Evolutionary conservation across 2,329 filamentous ascomycete genomes (phyloP).

Genomic region (Colletotrichum incanum): DNA sequence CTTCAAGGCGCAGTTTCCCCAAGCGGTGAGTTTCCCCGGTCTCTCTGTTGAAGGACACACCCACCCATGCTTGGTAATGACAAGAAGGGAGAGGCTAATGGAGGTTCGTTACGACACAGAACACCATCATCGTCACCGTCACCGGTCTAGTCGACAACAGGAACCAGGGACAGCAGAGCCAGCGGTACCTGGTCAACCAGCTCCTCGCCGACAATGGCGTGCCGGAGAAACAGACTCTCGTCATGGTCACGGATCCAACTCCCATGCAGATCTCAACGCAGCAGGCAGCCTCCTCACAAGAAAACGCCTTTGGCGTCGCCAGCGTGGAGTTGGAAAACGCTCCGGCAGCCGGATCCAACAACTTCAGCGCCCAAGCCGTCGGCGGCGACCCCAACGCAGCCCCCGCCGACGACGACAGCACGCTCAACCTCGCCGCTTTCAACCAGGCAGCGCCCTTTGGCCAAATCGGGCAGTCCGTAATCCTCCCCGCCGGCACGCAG

Average conservation of each 20-base stretch:
- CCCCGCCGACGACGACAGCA: slow-evolving; percentile 21
- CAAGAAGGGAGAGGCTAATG: neutral
- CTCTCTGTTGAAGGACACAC: neutral
- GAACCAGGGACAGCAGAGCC: slow-evolving; percentile 49
- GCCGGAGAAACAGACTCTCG: slow-evolving; percentile 52
- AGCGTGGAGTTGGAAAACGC: slow-evolving; percentile 19
- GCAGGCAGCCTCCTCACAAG: slow-evolving; percentile 46
- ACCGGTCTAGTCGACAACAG: slow-evolving; percentile 56
- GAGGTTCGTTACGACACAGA: slow-evolving; percentile 45
- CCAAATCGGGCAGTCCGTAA: slow-evolving; percentile 52
- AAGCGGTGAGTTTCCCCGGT: slow-evolving; percentile 51
- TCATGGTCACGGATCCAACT: slow-evolving; percentile 57
- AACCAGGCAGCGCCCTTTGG: slow-evolving; percentile 54
- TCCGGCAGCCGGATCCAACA: slow-evolving; percentile 13
- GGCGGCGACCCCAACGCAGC: slow-evolving; percentile 42
- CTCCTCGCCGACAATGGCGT: slow-evolving; percentile 56
- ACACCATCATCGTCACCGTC: slow-evolving; percentile 57
- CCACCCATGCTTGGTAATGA: neutral
- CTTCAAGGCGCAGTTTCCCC: slow-evolving; percentile 54
- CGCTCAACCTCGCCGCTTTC: slow-evolving; percentile 46
- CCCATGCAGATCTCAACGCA: slow-evolving; percentile 53
- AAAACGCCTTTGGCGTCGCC: slow-evolving; percentile 44
- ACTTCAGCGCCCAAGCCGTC: slow-evolving; percentile 43
- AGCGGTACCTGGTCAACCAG: slow-evolving; percentile 58
- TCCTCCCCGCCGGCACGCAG: slow-evolving; percentile 53